phyloP scores from a whole-genome alignment of 768 basidiomycete genomes.

The Trametes cinnabarina region DNA sequence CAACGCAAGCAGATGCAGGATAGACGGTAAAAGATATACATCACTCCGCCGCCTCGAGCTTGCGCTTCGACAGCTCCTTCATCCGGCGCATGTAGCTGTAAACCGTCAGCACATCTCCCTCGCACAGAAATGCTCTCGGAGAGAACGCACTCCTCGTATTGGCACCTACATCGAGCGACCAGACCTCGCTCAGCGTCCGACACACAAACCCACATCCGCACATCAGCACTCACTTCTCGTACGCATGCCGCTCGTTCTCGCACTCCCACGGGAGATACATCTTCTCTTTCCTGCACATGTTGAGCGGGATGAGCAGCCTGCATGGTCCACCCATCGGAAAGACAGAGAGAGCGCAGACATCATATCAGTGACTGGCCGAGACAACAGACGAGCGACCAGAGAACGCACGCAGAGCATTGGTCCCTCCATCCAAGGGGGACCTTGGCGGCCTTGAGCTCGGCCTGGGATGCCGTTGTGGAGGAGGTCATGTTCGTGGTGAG shows the following conservation, averaged over 20 bases:
- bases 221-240: conserved; percentile 68
- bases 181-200: background rate
- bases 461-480: conserved; percentile 77
- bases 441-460: conserved; percentile 69
- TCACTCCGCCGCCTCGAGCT: conserved; percentile 41
- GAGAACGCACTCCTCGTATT: conserved; percentile 80
- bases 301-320: conserved; percentile 85
- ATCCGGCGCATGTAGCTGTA: conserved; percentile 82
- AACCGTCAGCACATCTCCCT: conserved; percentile 1
- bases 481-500: conserved; percentile 52
- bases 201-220: background rate
- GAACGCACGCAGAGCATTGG: conserved; percentile 83
- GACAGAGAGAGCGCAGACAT: too few species aligned
- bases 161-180: conserved; percentile 56
- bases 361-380: background rate
- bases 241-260: conserved; percentile 80
- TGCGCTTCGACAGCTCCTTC: conserved; percentile 78
- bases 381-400: background rate
- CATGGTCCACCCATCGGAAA: background rate
- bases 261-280: conserved; percentile 91
- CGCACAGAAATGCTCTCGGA: background rate
- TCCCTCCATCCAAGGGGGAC: conserved; percentile 87
- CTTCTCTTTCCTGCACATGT: conserved; percentile 77
- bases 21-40: background rate
- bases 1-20: conserved; percentile 8